These are phyloP conservation scores for Cytospora schulzeri DNA, from an alignment of 2,329 filamentous ascomycete species.

Conservation along the genomic window DNA sequence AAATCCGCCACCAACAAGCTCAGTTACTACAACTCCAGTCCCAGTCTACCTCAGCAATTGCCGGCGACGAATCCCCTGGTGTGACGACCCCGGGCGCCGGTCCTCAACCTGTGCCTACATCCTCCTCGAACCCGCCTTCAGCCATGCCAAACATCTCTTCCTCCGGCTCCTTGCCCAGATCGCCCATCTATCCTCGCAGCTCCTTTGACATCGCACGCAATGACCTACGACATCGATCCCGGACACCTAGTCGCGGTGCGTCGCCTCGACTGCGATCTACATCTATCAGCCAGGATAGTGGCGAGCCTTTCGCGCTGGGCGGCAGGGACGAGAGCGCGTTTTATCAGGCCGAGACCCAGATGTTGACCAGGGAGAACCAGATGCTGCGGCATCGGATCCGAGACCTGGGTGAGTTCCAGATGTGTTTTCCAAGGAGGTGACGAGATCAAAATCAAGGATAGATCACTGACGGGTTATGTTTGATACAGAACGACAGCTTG, in stretches of 20 bases:
- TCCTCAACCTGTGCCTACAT: constrained; percentile 20
- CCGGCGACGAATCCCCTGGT: constrained; percentile 43
- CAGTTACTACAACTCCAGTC: constrained; percentile 65
- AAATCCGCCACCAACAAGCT: constrained; percentile 76
- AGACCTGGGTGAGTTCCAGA: constrained; percentile 61
- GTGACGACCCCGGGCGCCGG: constrained; percentile 28
- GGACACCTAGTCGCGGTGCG: constrained; percentile 60
- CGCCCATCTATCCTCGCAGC: constrained; percentile 53
- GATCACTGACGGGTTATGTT: constrained; percentile 28
- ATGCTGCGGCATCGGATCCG: constrained; percentile 76
- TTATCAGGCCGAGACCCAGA: constrained; percentile 82
- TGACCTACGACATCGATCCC: constrained; percentile 58
- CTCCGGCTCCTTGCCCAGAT: constrained; percentile 53
- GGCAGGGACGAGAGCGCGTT: constrained; percentile 75
- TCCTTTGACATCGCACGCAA: constrained; percentile 62
- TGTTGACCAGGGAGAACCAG: constrained; percentile 76
- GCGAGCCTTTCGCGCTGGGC: constrained; percentile 61
- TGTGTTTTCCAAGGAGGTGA: background rate
- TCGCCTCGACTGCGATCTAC: constrained; percentile 59
- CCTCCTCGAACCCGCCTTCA: constrained; percentile 40
- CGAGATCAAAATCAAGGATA: background rate
- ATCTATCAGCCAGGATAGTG: constrained; percentile 60
- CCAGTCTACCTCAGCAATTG: constrained; percentile 39
- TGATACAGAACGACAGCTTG: constrained; percentile 53
- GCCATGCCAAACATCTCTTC: constrained; percentile 39